phyloP scores from a whole-genome alignment of 768 basidiomycete species.

The Dendrothele bispora region DNA sequence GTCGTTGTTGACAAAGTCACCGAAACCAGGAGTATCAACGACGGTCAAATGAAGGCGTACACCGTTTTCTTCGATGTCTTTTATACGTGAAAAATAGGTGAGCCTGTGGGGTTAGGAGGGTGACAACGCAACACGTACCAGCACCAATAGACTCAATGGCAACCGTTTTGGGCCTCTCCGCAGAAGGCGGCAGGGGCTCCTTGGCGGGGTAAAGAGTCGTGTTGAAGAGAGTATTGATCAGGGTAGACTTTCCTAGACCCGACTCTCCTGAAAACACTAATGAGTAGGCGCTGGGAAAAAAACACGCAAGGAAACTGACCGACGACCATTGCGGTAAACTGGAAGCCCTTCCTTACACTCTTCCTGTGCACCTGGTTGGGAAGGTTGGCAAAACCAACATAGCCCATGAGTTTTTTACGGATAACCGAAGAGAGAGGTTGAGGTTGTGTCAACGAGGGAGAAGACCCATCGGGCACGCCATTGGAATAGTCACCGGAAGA shows the following conservation, averaged over 20 bases:
- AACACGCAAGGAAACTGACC: slow-evolving; percentile 56
- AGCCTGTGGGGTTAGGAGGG: slow-evolving; percentile 14
- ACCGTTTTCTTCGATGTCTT: slow-evolving; percentile 99
- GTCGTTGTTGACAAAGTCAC: slow-evolving; percentile 99
- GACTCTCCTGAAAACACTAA: slow-evolving; percentile 75
- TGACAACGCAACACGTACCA: slow-evolving; percentile 58
- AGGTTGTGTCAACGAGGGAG: slow-evolving; percentile 51
- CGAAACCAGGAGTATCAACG: slow-evolving; percentile 98
- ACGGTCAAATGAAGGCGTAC: slow-evolving; percentile 97
- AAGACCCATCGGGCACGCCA: slow-evolving; percentile 62
- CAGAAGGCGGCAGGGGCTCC: slow-evolving; percentile 78
- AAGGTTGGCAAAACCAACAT: slow-evolving; percentile 95
- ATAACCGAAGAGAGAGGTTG: slow-evolving; percentile 46
- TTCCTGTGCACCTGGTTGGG: slow-evolving; percentile 99
- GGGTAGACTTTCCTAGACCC: slow-evolving; percentile 96
- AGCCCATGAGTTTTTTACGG: slow-evolving; percentile 94
- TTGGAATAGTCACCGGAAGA: slow-evolving; percentile 67
- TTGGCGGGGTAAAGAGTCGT: slow-evolving; percentile 92
- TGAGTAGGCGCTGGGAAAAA: too few relatives aligned
- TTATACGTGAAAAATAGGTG: slow-evolving; percentile 37
- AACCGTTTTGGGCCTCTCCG: slow-evolving; percentile 90
- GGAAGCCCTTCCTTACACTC: slow-evolving; percentile 97
- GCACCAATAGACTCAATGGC: slow-evolving; percentile 98
- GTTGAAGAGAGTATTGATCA: slow-evolving; percentile 99
- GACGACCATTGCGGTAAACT: slow-evolving; percentile 99